These are phyloP conservation scores for Nicotiana obtusifolia DNA, from an alignment of 257 asterid genomes.

Conservation along the genomic window DNA sequence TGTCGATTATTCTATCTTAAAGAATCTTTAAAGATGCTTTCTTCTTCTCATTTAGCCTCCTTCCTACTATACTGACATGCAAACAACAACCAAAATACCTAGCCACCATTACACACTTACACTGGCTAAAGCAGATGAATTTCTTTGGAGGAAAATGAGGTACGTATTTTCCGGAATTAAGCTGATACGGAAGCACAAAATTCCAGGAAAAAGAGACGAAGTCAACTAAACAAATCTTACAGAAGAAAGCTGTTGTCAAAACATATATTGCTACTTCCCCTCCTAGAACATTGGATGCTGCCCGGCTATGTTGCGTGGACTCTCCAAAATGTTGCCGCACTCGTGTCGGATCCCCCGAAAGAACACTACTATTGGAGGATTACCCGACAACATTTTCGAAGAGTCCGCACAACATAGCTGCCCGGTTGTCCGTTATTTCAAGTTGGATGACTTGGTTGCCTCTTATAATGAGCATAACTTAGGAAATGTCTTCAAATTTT, in stretches of 20 bases:
- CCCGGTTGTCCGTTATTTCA: background rate
- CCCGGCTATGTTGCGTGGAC: background rate
- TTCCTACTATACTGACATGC: background rate
- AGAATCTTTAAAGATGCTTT: background rate
- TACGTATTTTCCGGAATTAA: background rate
- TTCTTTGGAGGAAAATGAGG: background rate
- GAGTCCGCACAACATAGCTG: background rate
- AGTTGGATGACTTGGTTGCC: background rate
- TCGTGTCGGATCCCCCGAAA: too few relatives aligned
- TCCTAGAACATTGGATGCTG: background rate
- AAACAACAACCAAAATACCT: background rate
- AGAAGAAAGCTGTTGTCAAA: background rate
- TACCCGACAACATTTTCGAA: too few relatives aligned
- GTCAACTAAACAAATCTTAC: background rate
- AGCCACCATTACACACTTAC: background rate
- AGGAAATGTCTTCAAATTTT: background rate
- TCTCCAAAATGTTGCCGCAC: too few relatives aligned
- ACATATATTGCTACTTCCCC: background rate
- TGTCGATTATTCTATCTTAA: background rate
- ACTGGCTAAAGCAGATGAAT: background rate
- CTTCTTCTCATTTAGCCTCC: background rate
- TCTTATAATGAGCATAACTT: background rate
- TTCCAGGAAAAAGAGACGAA: background rate
- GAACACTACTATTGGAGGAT: too few relatives aligned
- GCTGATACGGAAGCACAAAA: background rate